These are phyloP conservation scores for Mayamaea pseudoterrestris DNA, from an alignment of 108 stramenopile genomes.

Conservation along the genomic window DNA sequence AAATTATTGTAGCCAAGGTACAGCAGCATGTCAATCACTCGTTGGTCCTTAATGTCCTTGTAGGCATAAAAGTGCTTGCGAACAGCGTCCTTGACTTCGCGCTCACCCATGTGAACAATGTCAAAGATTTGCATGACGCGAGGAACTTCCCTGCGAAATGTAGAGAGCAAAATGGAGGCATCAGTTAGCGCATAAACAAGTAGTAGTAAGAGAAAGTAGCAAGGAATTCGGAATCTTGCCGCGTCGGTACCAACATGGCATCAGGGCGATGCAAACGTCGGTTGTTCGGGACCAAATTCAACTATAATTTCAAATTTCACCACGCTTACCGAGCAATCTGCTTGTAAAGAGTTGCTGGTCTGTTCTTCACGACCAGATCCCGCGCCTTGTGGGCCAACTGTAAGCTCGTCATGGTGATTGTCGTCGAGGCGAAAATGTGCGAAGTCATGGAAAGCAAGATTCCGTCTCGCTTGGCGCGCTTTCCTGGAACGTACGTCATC, in stretches of 20 bases:
- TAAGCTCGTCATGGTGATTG: slow-evolving; percentile 2
- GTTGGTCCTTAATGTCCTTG: slow-evolving; percentile 54
- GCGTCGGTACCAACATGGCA: no score
- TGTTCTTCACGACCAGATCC: neutral
- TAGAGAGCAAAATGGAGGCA: neutral
- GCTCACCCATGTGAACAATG: slow-evolving; percentile 59
- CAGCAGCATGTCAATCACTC: slow-evolving; percentile 76
- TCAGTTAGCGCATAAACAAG: no score
- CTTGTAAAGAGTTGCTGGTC: slow-evolving; percentile 2
- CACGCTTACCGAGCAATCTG: neutral
- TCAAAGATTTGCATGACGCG: slow-evolving; percentile 85
- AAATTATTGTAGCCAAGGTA: slow-evolving; percentile 84
- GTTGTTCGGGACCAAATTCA: no score
- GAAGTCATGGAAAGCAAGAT: no score
- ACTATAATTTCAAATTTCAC: no score
- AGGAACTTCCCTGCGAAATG: slow-evolving; percentile 56
- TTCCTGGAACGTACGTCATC: neutral
- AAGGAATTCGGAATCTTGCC: no score
- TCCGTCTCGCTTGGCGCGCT: neutral
- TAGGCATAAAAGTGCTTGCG: slow-evolving; percentile 60
- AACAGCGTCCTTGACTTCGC: slow-evolving; percentile 47
- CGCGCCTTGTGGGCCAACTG: neutral
- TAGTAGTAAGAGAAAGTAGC: no score
- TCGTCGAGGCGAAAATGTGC: no score
- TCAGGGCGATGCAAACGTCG: no score